Percentiles rank a stretch among this genome's conserved stretches.
Evolutionary conservation across 2,329 filamentous ascomycete genomes (phyloP).

Genomic region (Pestalotiopsis sp.): DNA sequence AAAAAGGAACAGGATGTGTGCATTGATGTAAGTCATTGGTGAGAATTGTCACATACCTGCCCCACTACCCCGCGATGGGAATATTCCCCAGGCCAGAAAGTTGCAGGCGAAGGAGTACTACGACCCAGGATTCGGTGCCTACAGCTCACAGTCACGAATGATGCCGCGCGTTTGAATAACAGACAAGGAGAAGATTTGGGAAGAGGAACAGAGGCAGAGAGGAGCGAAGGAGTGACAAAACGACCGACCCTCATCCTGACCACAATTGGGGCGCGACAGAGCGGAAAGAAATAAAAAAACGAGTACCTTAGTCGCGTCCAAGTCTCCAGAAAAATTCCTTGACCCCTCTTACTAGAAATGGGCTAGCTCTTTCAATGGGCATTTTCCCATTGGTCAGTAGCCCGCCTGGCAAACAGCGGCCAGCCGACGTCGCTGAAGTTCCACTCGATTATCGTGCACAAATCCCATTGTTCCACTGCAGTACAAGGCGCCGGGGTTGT

Average conservation of each 20-base stretch:
- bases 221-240: conserved; percentile 23
- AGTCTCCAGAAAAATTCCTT: conserved; percentile 18
- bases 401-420: not conserved
- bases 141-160: not conserved
- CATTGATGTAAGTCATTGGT: not conserved
- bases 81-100: not conserved
- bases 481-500: not conserved
- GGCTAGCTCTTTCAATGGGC: conserved; percentile 19
- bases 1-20: not conserved
- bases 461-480: not conserved
- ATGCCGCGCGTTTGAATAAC: not conserved
- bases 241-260: conserved; percentile 7
- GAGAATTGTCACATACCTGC: conserved; percentile 14
- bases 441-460: not conserved
- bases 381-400: conserved; percentile 30
- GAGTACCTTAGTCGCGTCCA: conserved; percentile 8
- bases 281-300: conserved; percentile 3
- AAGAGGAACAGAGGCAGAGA: conserved; percentile 12
- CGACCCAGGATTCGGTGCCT: not conserved
- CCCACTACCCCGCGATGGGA: conserved; percentile 17
- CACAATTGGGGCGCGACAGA: not conserved
- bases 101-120: not conserved
- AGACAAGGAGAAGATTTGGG: conserved; percentile 5
- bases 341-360: conserved; percentile 34
- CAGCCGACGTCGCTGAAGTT: conserved; percentile 13